Base-by-base conservation (phyloP, 306 rosid species). In the Oxytropis ochrocephala region DNA sequence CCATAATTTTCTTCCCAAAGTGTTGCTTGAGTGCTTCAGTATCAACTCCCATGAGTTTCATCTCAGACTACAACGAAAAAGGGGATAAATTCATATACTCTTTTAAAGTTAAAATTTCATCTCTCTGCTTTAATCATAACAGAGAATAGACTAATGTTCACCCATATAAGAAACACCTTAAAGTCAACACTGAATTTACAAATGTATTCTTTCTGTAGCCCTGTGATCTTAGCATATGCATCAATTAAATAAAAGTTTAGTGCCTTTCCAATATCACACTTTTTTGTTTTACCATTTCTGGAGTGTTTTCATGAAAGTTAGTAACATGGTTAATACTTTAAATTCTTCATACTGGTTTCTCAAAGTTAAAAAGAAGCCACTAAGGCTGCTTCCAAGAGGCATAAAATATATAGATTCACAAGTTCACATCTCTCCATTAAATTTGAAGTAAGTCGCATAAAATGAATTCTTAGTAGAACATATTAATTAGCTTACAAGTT, bases 1-100 rank as follows among this genome's bases (percentile, higher is more conserved):
- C 93, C 79, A 76, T 7, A 43, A 87, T 80, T 84, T 87, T 90
- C 81, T 82, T 87, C 54, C 89, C 89, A 12, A 87, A 87, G 64
- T 81, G 89, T 53, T 85, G 88, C 69, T 75, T 87, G 78, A 90
- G 89, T 41, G 86, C 67, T 71, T 82, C 91, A 13, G 86, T 62
- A 51, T 85, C 93, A 58, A 62, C 38, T 74, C 85, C 91, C 47
- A 87, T 76, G 59, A 73, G 80, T 80, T 77, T 84, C 93, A 90
- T 87, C 83, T 90, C 93, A 74, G 88, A 81, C 96, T 90, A 79
- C 80, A 73, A 70, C 72, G 49, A 58, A 49, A 18, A 47, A 18
- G 48, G 14, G 38, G 36, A 48, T 9, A 73, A 41, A 60, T 44
- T 75, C 58, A 48, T 59, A 43, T 47, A 54, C 44, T 66, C 72